Conservation (phyloP, 441 rosid species). For the Adansonia grandidieri region DNA sequence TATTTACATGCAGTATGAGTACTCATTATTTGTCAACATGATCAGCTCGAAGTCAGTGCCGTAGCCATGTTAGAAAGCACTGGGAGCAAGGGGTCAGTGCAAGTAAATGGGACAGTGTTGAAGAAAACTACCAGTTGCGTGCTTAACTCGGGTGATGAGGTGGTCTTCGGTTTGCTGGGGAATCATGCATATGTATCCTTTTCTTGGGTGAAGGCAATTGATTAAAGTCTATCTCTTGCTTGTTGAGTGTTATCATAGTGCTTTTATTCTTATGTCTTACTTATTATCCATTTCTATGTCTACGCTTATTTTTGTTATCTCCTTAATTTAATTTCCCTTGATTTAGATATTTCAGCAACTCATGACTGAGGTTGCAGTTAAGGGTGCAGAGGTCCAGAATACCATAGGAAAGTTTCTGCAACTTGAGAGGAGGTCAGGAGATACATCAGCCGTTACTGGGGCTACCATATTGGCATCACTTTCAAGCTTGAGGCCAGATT, state of each 20-base stretch:
- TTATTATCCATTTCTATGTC: conserved; percentile 16
- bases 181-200: conserved; percentile 92
- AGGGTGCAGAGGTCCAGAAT: conserved; percentile 57
- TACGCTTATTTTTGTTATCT: conserved; percentile 25
- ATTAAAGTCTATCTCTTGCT: background rate
- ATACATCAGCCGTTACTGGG: conserved; percentile 76
- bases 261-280: background rate
- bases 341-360: conserved; percentile 69
- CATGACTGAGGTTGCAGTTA: conserved; percentile 47
- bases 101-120: conserved; percentile 66
- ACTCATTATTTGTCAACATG: conserved; percentile 80
- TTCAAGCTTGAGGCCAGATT: conserved; percentile 64
- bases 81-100: conserved; percentile 81
- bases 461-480: conserved; percentile 83
- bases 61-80: conserved; percentile 73
- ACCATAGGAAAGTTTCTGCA: conserved; percentile 59
- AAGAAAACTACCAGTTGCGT: conserved; percentile 49
- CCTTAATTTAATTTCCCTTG: conserved; percentile 45
- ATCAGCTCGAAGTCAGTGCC: conserved; percentile 76
- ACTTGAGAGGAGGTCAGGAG: conserved; percentile 71
- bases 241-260: background rate
- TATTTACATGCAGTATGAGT: conserved; percentile 66
- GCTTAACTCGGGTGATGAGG: conserved; percentile 85
- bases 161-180: conserved; percentile 65
- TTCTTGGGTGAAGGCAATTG: conserved; percentile 16